Evolutionary conservation across 2,329 filamentous ascomycete species (phyloP).

Genomic region (Pseudogymnoascus sp.): DNA sequence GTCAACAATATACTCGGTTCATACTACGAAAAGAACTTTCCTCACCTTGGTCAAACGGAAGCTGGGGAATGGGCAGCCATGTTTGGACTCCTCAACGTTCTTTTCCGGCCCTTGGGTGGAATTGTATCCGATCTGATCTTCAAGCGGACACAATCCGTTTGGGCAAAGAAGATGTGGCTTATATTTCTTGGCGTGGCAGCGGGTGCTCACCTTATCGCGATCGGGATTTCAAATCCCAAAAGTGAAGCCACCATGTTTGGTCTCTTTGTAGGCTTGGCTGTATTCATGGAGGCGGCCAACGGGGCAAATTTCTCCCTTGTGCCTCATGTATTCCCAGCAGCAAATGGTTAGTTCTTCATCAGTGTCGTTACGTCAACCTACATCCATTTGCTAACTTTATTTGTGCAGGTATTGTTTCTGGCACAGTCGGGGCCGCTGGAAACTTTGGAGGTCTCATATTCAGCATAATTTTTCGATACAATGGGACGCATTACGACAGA

Average conservation of each 20-base stretch:
- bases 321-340: slow-evolving; percentile 54
- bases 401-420: slow-evolving; percentile 52
- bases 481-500: slow-evolving; percentile 54
- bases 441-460: slow-evolving; percentile 80
- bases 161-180: slow-evolving; percentile 54
- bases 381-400: slow-evolving; percentile 48
- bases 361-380: not conserved
- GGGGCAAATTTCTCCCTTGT: slow-evolving; percentile 50
- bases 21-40: slow-evolving; percentile 54
- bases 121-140: slow-evolving; percentile 38
- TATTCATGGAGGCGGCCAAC: slow-evolving; percentile 70
- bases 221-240: slow-evolving; percentile 52
- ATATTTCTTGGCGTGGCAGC: slow-evolving; percentile 45
- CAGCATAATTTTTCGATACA: slow-evolving; percentile 70
- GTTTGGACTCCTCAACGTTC: slow-evolving; percentile 65
- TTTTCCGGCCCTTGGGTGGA: slow-evolving; percentile 59
- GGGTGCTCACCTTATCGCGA: slow-evolving; percentile 48
- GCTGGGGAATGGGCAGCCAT: slow-evolving; percentile 59
- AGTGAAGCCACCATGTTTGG: slow-evolving; percentile 58
- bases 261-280: slow-evolving; percentile 61
- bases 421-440: slow-evolving; percentile 65
- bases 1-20: slow-evolving; percentile 51
- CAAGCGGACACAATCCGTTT: slow-evolving; percentile 32
- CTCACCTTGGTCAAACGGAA: slow-evolving; percentile 45
- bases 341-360: slow-evolving; percentile 13